Evolutionary conservation across 1,284 basidiomycete species (phyloP).

Genomic region (Austroboletus rostrupii): DNA sequence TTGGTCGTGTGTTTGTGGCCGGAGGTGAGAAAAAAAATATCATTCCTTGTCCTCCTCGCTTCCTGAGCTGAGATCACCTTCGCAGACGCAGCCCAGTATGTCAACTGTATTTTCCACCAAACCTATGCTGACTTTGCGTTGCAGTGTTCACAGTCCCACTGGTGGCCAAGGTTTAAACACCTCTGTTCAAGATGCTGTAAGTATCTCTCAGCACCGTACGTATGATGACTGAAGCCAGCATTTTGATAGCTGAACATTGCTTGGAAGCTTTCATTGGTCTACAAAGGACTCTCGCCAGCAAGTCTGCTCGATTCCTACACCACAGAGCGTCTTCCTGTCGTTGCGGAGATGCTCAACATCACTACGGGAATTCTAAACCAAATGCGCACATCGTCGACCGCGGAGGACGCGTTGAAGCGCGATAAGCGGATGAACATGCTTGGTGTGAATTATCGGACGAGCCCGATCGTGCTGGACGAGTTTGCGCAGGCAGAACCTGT

Average conservation of each 20-base stretch:
- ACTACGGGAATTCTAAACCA: slow-evolving; percentile 13
- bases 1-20: slow-evolving; percentile 31
- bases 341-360: slow-evolving; percentile 35
- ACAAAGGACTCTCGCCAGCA: slow-evolving; percentile 28
- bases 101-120: neutral
- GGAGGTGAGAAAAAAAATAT: slow-evolving; percentile 28
- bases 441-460: slow-evolving; percentile 34
- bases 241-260: slow-evolving; percentile 34
- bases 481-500: slow-evolving; percentile 2
- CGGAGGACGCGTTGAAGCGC: slow-evolving; percentile 7
- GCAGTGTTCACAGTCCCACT: slow-evolving; percentile 42
- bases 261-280: slow-evolving; percentile 41
- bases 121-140: neutral
- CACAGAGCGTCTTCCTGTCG: slow-evolving; percentile 37
- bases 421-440: slow-evolving; percentile 27
- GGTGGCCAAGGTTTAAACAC: slow-evolving; percentile 45
- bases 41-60: slow-evolving; percentile 13
- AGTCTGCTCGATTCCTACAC: slow-evolving; percentile 35
- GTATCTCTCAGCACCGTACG: slow-evolving; percentile 1
- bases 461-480: slow-evolving; percentile 31
- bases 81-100: slow-evolving; percentile 22
- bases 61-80: neutral
- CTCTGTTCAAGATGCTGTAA: slow-evolving; percentile 36
- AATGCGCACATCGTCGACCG: neutral
- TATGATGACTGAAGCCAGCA: neutral